Conservation (phyloP, 306 rosid species). For the Pyrus communis region DNA sequence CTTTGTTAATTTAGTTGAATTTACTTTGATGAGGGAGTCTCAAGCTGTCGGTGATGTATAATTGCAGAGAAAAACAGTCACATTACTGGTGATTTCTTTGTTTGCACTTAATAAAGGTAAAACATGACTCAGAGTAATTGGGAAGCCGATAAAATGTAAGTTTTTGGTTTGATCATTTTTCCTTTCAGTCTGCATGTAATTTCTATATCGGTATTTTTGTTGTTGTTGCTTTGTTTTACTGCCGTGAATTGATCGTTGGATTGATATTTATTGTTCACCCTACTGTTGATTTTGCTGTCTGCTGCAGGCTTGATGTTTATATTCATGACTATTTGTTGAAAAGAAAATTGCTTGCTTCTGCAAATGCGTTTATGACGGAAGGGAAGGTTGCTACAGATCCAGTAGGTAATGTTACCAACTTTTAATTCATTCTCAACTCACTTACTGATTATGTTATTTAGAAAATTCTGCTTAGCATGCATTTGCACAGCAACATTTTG, state of each 20-base stretch:
- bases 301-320: constrained; percentile 85
- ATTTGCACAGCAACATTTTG: background rate
- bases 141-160: constrained; percentile 98
- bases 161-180: background rate
- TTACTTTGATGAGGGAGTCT: background rate
- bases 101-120: constrained; percentile 14
- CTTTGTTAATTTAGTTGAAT: background rate
- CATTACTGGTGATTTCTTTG: constrained; percentile 7
- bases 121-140: constrained; percentile 83
- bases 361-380: constrained; percentile 87
- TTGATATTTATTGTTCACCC: background rate
- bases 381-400: constrained; percentile 96
- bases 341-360: constrained; percentile 78
- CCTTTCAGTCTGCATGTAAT: background rate
- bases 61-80: constrained; percentile 26
- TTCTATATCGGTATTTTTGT: background rate
- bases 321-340: constrained; percentile 87
- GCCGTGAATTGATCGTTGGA: background rate
- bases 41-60: background rate
- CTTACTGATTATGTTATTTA: background rate
- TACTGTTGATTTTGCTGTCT: background rate
- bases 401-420: constrained; percentile 59
- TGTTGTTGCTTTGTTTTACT: background rate
- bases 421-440: no score
- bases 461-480: background rate